Evolutionary conservation across 306 rosid species (phyloP), one percentile per base, ranked within the genome.

Genomic region (Carpinus fangiana): DNA sequence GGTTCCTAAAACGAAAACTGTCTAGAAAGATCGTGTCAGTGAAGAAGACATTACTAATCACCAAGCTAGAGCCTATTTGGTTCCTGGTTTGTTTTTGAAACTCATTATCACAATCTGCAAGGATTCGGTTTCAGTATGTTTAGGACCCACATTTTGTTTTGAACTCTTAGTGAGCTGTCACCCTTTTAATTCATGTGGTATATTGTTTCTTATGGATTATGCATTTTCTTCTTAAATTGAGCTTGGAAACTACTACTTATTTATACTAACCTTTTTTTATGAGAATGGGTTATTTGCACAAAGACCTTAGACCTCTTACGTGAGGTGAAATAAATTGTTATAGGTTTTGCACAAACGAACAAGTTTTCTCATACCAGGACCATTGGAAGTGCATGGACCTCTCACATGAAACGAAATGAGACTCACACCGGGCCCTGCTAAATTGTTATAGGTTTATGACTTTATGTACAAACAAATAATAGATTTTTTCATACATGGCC

Each of bases 1-100:
- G 88, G 77, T 46, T 17, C 69, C 77, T 52, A 92, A 90, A 88
- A 82, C 90, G 14, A 84, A 89, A 81, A 86, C 89, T 41, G 23
- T 43, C 57, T 76, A 43, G 73, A 38, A 17, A 51, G 62, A 31
- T 50, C 21, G 52, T n/a, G 52, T 41, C n/a, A 51, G 48, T 67
- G 72, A 28, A 67, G 3, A 46, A 67, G 21, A 67, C 50, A 41
- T 67, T 17, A 17, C 14, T 17, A 41, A 67, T 41, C 72, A 18
- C 51, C 10, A 41, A 41, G 14, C 52, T 48, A 26, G 26, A 66
- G 51, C 72, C 31, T 41, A 43, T 67, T 65, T 38, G 28, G 43
- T 67, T 67, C 47, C 16, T 64, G 34, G 16, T 18, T 18, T 14
- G 46, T 67, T 65, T 34, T 47, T 34, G 52, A 64, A 76, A 51